Percentiles rank a stretch among this genome's conserved stretches.
These are phyloP conservation scores for Poronia punctata DNA, from an alignment of 495 filamentous ascomycete species.

Conservation along the genomic window DNA sequence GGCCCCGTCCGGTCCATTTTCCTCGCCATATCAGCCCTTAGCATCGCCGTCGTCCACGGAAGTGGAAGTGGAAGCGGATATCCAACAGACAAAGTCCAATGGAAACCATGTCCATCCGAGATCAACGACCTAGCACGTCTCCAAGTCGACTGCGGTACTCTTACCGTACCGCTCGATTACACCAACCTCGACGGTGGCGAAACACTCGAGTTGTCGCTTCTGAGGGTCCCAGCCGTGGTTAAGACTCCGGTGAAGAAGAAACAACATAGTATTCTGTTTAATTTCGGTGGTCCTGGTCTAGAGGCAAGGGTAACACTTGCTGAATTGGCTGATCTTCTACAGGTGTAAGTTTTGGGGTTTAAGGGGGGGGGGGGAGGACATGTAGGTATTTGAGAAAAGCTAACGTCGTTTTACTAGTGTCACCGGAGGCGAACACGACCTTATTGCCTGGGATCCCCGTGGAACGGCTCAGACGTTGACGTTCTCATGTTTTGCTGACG, in stretches of 20 bases:
- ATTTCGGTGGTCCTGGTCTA: slow-evolving; percentile 38
- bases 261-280: slow-evolving; percentile 35
- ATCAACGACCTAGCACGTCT: slow-evolving; percentile 1
- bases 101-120: slow-evolving; percentile 8
- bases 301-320: slow-evolving; percentile 13
- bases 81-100: slow-evolving; percentile 1
- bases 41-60: too few species aligned
- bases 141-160: slow-evolving; percentile 26
- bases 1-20: too few species aligned
- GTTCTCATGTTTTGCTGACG: slow-evolving; percentile 28
- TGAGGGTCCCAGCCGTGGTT: slow-evolving; percentile 23
- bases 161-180: slow-evolving; percentile 38
- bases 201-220: slow-evolving; percentile 27
- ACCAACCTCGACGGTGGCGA: slow-evolving; percentile 17
- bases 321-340: slow-evolving; percentile 8
- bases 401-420: slow-evolving; percentile 7
- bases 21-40: too few species aligned
- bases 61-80: too few species aligned
- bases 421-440: slow-evolving; percentile 30
- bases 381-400: background rate
- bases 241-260: slow-evolving; percentile 24
- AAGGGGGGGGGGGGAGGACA: too few species aligned
- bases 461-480: slow-evolving; percentile 33
- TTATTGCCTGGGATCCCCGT: slow-evolving; percentile 33
- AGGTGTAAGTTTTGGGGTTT: slow-evolving; percentile 14